Base-by-base conservation (phyloP, 345 rosid genomes). In the Boechera divaricarpa region DNA sequence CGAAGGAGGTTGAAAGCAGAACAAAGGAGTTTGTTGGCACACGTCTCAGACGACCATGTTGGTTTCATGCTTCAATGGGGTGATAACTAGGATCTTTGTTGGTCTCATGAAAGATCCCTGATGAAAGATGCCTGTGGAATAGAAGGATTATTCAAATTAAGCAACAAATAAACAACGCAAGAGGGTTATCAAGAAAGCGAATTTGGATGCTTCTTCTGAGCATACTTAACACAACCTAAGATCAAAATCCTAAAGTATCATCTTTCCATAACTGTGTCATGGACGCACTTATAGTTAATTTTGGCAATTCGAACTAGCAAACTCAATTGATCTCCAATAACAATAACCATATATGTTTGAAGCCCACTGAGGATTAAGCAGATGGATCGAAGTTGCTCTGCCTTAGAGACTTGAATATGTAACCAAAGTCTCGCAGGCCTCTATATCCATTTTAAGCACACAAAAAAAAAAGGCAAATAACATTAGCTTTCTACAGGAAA, bases 101-200 rank as follows among this genome's bases (percentile, higher is more conserved):
- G 49, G 51, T 72, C 29, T 72, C 75, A 72, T 38, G 52, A 72
- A 26, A 72, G 69, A 62, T 72, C 32, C 29, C 31, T 72, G 69
- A 72, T 38, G 52, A 72, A 26, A 72, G 76, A 62, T 72, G 42
- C 29, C 31, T 72, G 69, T 4, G 32, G 32, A 38, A 62, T 10
- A 2, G 26, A 26, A 59, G 1, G 47, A 58, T 32, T 6, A 4
- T n/a, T 44, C 44, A 44, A 29, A 42, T 44, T 32, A 44, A 57
- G 53, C 39, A 29, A 16, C 0, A 31, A 2, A 10, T 55, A 55
- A 28, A 45, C 57, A 58, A 33, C 47, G 13, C 68, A 72, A 49
- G 39, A 15, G 38, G 11, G 1, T 26, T 15, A 49, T 51, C 62
- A 62, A 51, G 52, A 52, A 49, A 72, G 44, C 45, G 11, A 70